Evolutionary conservation across 2,329 filamentous ascomycete genomes (phyloP), one percentile per base, ranked within the genome.

Genomic region (Periconia sp.): DNA sequence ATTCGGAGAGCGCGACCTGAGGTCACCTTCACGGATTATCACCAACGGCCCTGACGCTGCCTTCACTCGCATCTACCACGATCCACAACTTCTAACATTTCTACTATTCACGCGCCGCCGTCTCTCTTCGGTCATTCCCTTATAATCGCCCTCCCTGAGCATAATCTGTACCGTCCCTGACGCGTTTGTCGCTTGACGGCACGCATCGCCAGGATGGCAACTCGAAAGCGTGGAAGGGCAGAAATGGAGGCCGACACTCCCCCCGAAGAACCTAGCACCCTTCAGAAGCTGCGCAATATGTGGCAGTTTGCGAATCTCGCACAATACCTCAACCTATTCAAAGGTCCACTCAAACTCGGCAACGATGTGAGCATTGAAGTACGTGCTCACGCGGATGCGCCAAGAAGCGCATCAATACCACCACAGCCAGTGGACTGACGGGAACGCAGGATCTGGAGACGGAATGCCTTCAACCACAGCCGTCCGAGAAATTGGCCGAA

Each of bases 231-330:
- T 58, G 69, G 56, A 41, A 62, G 79, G 68, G 81, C 81, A 64
- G 82, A 84, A 69, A 79, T 79, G 72, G 82, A 83, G 68, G 75
- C 77, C 61, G 75, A 80, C 45, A 72, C 78, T 56, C 74, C 76
- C 56, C 59, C 71, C 66, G 67, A 75, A 72, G 72, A 73, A 52
- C 70, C 73, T 53, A 71, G 63, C 54, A 68, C 62, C 64, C 79
- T 95, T 27, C 78, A 85, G 54, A 86, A 82, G 60, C 83, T 97
- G 62, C 86, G 93, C 58, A 94, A 90, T 71, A 92, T 90, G 82
- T 97, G 93, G 92, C 90, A 97, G 74, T 97, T 97, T 75, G 91
- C 93, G 56, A 93, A 92, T 68, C 79, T 97, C 8, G 92, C 89
- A 77, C 93, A 99, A 76, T 99, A 92, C 83, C 90, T 97, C 56